A percentile compares a stretch with the other conserved stretches of the same genome.
Evolutionary conservation across 2,329 filamentous ascomycete genomes (phyloP).

Genomic region (Fusarium penzigii): DNA sequence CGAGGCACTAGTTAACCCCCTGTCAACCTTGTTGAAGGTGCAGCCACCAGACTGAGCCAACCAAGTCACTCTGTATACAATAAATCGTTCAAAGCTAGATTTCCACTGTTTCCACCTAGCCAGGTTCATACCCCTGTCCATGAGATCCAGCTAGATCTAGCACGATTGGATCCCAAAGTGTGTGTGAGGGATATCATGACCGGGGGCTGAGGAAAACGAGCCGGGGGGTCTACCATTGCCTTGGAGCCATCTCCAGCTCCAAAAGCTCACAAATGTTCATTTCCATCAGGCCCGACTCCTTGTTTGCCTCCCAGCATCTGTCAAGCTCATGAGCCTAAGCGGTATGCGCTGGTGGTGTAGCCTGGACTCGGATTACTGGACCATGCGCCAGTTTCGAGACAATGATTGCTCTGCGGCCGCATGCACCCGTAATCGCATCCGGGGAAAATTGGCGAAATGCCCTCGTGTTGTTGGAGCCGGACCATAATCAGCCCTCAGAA

Average conservation of each 20-base stretch:
- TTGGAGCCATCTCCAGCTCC: slow-evolving; percentile 10
- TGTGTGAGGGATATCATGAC: slow-evolving; percentile 9
- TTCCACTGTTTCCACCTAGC: slow-evolving; percentile 13
- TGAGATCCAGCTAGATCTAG: slow-evolving; percentile 23
- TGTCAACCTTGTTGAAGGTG: slow-evolving; percentile 2
- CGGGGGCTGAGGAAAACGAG: not conserved
- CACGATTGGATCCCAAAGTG: slow-evolving; percentile 17
- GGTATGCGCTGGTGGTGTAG: no score
- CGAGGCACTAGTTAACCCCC: not conserved
- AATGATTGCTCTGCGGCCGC: no score
- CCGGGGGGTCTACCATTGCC: slow-evolving; percentile 19
- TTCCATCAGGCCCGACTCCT: no score
- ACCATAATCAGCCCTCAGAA: no score
- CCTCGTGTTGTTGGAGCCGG: no score
- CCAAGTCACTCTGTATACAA: slow-evolving; percentile 14
- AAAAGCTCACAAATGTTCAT: no score
- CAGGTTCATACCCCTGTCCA: slow-evolving; percentile 23
- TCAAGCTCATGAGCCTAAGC: no score
- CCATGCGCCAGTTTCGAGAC: no score
- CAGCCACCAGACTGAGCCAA: slow-evolving; percentile 15
- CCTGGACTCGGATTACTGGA: no score
- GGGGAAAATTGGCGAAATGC: no score
- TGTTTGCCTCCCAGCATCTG: no score
- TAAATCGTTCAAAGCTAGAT: slow-evolving; percentile 24
- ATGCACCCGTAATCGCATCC: no score